These are phyloP conservation scores for Orobanche coerulescens DNA, from an alignment of 257 asterid species.

Conservation along the genomic window DNA sequence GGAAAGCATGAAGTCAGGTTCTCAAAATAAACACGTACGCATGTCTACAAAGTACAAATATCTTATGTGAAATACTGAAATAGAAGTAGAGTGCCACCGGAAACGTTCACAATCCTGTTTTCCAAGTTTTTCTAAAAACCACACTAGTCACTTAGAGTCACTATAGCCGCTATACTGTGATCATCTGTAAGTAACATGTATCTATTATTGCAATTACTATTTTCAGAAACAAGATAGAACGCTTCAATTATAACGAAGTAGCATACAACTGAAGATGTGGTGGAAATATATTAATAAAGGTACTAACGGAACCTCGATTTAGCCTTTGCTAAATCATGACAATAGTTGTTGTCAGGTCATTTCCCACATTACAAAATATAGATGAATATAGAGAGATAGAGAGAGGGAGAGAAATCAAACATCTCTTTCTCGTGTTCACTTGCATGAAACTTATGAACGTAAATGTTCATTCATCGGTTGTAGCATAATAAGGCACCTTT, in stretches of 20 bases:
- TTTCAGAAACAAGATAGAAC: not conserved
- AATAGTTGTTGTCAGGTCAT: not conserved
- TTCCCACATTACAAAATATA: not conserved
- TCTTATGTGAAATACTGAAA: not conserved
- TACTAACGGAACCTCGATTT: constrained; percentile 1
- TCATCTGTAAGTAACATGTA: constrained; percentile 1
- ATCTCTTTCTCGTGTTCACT: too few species aligned
- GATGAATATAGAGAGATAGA: not conserved
- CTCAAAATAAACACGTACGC: constrained; percentile 7
- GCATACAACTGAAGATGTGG: not conserved
- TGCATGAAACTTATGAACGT: not conserved
- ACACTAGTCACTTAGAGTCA: not conserved
- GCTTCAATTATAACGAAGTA: not conserved
- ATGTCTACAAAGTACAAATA: not conserved
- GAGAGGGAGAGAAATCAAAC: too few species aligned
- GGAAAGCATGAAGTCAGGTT: constrained; percentile 20
- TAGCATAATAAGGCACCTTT: not conserved
- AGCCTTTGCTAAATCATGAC: not conserved
- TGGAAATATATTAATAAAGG: not conserved
- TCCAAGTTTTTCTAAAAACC: constrained; percentile 6
- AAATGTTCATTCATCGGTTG: not conserved
- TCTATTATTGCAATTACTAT: not conserved
- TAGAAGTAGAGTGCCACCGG: not conserved
- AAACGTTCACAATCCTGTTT: not conserved
- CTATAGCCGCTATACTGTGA: not conserved